These are phyloP conservation scores for Heterobasidion occidentale DNA, from an alignment of 1,284 basidiomycete genomes.

Conservation along the genomic window DNA sequence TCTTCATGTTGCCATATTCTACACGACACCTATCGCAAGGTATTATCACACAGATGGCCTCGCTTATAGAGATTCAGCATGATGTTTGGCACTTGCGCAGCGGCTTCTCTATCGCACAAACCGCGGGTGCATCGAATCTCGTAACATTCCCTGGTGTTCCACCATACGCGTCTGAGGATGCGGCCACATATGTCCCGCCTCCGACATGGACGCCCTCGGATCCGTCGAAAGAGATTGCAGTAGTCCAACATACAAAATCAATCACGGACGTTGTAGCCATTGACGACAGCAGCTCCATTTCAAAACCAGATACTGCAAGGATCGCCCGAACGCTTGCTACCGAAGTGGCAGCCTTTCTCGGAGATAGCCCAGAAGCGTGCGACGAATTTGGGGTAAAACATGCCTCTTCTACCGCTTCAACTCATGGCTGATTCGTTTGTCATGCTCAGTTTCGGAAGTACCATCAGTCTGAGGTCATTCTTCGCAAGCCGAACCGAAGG, in stretches of 20 bases:
- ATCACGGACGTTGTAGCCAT: not conserved
- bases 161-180: not conserved
- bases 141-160: not conserved
- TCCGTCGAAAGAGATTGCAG: not conserved
- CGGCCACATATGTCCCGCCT: not conserved
- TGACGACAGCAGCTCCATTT: not conserved
- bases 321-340: not conserved
- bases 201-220: not conserved
- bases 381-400: conserved; percentile 29
- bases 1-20: not conserved
- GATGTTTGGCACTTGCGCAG: conserved; percentile 19
- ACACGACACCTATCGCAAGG: not conserved
- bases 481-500: conserved; percentile 27
- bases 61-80: conserved; percentile 43
- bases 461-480: conserved; percentile 37
- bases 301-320: not conserved
- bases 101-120: not conserved
- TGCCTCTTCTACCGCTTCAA: not conserved
- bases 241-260: not conserved
- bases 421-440: not conserved
- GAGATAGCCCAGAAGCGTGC: not conserved
- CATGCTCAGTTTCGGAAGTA: conserved; percentile 35
- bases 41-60: conserved; percentile 27
- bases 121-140: not conserved
- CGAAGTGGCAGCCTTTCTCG: conserved; percentile 10